phyloP scores from a whole-genome alignment of 495 filamentous ascomycete species.

The Podospora pseudocomata region DNA sequence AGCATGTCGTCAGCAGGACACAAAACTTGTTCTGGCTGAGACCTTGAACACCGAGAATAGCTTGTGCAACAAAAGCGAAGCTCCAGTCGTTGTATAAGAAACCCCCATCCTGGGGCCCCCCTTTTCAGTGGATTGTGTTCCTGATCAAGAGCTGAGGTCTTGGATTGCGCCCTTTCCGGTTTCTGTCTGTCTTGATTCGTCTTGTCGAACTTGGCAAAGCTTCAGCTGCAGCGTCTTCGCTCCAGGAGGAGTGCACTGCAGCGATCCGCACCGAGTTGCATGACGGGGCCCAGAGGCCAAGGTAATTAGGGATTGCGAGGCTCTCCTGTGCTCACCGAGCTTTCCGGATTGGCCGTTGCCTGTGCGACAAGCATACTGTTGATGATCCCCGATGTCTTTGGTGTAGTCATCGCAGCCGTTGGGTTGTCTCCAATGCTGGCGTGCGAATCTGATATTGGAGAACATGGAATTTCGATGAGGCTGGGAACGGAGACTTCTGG shows the following conservation, averaged over 20 bases:
- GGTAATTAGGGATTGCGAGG: neutral
- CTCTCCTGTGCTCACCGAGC: neutral
- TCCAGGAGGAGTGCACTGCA: neutral
- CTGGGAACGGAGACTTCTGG: neutral
- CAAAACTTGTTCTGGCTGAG: neutral
- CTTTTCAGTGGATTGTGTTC: neutral
- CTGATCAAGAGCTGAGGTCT: conserved; percentile 8
- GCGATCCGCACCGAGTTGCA: neutral
- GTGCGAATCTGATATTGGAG: neutral
- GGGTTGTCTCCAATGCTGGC: neutral
- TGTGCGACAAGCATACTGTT: neutral
- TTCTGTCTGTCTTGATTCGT: neutral
- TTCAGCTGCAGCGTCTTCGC: conserved; percentile 7
- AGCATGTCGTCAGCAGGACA: conserved; percentile 4
- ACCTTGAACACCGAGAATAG: neutral
- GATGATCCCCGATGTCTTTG: neutral
- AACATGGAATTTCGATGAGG: conserved; percentile 6
- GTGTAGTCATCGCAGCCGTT: neutral
- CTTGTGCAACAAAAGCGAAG: neutral
- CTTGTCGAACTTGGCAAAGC: conserved; percentile 10
- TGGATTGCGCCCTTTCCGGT: conserved; percentile 7
- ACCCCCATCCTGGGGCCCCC: neutral
- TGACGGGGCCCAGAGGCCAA: neutral
- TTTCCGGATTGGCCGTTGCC: neutral
- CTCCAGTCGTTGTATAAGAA: neutral